Evolutionary conservation across 179 eudicot genomes (phyloP).

Genomic region (Carnegiea gigantea): DNA sequence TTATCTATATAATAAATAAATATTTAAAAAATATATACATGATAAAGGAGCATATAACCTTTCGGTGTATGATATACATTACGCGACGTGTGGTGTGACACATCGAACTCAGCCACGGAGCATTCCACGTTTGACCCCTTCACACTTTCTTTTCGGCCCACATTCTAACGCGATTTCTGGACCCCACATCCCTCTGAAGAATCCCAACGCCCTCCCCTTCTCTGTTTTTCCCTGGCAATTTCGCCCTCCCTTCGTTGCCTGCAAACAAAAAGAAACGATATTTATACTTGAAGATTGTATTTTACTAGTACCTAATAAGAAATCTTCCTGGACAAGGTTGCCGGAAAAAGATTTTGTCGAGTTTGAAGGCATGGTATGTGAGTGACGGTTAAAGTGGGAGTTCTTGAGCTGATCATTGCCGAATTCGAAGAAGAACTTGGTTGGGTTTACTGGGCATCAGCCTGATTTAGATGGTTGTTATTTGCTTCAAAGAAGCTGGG

Average conservation of each 20-base stretch:
- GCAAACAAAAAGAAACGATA: background rate
- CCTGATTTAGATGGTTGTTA: constrained; percentile 1
- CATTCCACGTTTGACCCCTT: background rate
- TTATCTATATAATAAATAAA: no score
- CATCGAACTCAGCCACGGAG: background rate
- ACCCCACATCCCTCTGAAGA: background rate
- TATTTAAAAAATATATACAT: no score
- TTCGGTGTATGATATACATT: no score
- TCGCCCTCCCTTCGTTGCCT: background rate
- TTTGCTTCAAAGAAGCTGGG: background rate
- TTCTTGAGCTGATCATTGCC: background rate
- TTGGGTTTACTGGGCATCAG: background rate
- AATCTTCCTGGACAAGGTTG: background rate
- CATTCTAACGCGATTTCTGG: constrained; percentile 7
- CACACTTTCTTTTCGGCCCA: background rate
- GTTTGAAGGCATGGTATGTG: background rate
- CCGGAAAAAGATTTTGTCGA: background rate
- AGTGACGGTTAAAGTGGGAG: background rate
- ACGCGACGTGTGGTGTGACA: background rate
- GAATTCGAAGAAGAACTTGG: no score
- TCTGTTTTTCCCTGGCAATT: background rate
- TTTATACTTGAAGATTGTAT: background rate
- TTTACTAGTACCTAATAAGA: background rate
- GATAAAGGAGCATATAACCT: no score
- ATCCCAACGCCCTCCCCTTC: background rate